Base-by-base conservation (phyloP, 345 rosid genomes). In the Gossypium stocksii region DNA sequence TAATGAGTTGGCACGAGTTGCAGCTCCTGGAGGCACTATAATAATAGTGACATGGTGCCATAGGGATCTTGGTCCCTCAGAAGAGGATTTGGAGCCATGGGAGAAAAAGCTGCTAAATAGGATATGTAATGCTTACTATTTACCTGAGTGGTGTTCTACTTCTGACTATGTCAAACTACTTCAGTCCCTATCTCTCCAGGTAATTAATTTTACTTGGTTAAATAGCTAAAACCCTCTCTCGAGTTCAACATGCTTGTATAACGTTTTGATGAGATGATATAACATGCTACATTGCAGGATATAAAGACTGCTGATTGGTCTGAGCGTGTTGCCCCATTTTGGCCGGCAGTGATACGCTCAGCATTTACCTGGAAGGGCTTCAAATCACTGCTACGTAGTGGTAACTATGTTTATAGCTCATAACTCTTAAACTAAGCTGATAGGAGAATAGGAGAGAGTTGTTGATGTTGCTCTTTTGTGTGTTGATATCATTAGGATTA, bases 41-140 rank as follows among this genome's bases (percentile, higher is more conserved):
- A 90, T 94, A 70, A 86, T 94, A 56, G 97, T 92, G 38, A 94
- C 98, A 73, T 90, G 97, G 98, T 94, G 98, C 83, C 97, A 92
- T 54, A 84, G 97, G 84, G 86, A 92, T 76, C 97, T 94, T 34
- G 62, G 80, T 2, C 81, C 83, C 59, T 79, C 82, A 1, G 98
- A 94, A 77, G 86, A 89, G 79, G 70, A 89, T 38, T 70, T 94
- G 80, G 88, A 85, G 75, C 80, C 86, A 8, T 86, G 94, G 98
- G 98, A 94, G 83, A 82, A 84, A 29, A 38, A 86, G 49, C 87
- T 86, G 59, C 81, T 92, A 70, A 77, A 79, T 74, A 89, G 77
- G 84, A 92, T 94, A 53, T 89, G 98, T 51, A 70, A 89, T 13
- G 85, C 97, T 38, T 94, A 86, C 69, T 92, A 83, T 71, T 90